Conservation (phyloP, 2,329 filamentous ascomycete species). For the Fusarium sp. region DNA sequence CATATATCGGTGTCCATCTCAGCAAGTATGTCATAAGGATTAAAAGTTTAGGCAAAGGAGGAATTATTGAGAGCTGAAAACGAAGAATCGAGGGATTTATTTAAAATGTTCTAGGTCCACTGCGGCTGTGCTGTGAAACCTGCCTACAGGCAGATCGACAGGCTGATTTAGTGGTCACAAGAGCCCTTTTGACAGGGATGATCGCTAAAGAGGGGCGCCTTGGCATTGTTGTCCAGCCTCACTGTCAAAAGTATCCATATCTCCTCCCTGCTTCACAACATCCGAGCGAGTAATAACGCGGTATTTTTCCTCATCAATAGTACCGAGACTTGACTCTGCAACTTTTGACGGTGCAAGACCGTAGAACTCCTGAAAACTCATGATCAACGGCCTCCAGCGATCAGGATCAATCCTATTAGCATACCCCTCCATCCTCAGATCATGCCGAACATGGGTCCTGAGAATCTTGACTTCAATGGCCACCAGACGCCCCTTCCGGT, state of each 20-base stretch:
- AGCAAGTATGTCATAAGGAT: rapidly evolving
- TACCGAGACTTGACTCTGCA: not conserved
- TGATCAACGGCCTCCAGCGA: not conserved
- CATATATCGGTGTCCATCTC: not conserved
- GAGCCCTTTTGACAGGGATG: not conserved
- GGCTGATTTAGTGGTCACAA: not conserved
- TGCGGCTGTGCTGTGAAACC: not conserved
- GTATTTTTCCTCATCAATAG: not conserved
- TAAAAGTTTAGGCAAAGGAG: rapidly evolving
- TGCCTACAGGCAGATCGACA: not conserved
- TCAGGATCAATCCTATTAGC: not conserved
- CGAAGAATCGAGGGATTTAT: not conserved
- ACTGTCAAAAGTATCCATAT: not conserved
- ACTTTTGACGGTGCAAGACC: not conserved
- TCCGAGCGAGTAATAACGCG: not conserved
- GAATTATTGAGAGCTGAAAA: no score
- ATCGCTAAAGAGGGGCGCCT: not conserved
- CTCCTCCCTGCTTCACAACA: not conserved
- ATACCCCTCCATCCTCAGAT: not conserved
- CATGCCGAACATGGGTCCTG: not conserved
- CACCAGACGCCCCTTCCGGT: rapidly evolving
- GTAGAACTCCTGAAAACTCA: not conserved
- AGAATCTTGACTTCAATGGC: not conserved
- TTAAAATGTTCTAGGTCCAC: not conserved
- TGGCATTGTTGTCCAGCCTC: not conserved